Conservation (phyloP, 257 asterid genomes). For the Anisodus acutangulus region DNA sequence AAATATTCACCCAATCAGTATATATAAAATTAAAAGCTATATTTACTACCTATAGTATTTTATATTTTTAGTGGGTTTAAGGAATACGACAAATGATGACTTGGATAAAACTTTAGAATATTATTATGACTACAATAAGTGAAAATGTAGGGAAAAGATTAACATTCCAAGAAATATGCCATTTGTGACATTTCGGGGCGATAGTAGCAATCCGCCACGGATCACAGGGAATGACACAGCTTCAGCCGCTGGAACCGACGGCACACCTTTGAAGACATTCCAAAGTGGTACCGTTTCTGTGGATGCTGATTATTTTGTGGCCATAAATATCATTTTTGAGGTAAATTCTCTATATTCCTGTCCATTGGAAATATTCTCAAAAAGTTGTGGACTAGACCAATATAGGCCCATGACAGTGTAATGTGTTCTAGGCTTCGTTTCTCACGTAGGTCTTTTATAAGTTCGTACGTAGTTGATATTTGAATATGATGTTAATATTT, state of each 20-base stretch:
- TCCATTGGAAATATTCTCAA: background rate
- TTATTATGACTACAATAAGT: background rate
- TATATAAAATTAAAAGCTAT: too few species aligned
- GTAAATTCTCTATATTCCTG: constrained; percentile 30
- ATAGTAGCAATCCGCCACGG: constrained; percentile 49
- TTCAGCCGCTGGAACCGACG: constrained; percentile 44
- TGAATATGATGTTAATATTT: background rate
- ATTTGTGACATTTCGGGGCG: constrained; percentile 53
- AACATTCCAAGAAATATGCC: constrained; percentile 50
- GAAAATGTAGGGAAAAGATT: constrained; percentile 53
- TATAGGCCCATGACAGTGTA: background rate
- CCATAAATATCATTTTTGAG: constrained; percentile 58
- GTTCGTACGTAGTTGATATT: background rate
- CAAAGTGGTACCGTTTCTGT: constrained; percentile 58
- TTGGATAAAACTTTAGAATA: background rate
- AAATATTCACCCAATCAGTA: background rate
- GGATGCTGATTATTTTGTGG: constrained; percentile 58
- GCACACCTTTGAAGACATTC: constrained; percentile 50
- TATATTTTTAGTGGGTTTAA: too few species aligned
- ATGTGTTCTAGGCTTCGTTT: background rate
- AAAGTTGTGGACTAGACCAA: too few species aligned
- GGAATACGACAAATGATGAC: background rate
- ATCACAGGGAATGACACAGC: constrained; percentile 61
- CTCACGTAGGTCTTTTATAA: background rate
- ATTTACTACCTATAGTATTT: too few species aligned